phyloP scores from a whole-genome alignment of 2,329 filamentous ascomycete genomes.

The Trichoderma harzianum region DNA sequence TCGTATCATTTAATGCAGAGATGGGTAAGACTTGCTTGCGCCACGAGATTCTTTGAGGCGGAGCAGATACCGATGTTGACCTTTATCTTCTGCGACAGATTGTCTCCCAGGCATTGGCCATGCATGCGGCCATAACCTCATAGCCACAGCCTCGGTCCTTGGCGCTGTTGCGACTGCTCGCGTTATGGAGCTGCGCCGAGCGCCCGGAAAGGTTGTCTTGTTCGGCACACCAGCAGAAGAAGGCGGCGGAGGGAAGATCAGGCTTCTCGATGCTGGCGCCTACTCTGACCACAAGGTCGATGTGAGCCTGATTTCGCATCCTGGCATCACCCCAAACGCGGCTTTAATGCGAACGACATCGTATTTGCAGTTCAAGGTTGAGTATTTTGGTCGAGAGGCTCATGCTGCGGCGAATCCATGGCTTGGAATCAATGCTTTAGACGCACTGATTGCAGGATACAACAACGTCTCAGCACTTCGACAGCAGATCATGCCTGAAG shows the following conservation, averaged over 20 bases:
- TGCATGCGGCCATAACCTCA: constrained; percentile 55
- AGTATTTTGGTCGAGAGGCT: constrained; percentile 51
- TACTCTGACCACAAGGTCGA: constrained; percentile 25
- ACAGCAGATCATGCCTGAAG: constrained; percentile 53
- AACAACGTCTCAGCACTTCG: constrained; percentile 48
- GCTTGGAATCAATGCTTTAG: constrained; percentile 56
- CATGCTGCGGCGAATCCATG: constrained; percentile 55
- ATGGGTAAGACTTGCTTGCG: constrained; percentile 24
- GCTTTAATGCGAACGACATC: constrained; percentile 51
- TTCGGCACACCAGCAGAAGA: constrained; percentile 50
- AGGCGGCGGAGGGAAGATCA: constrained; percentile 46
- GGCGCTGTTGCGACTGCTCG: constrained; percentile 46
- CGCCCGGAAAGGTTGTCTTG: constrained; percentile 44
- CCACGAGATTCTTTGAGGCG: background rate
- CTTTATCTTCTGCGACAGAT: constrained; percentile 30
- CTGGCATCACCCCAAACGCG: constrained; percentile 38
- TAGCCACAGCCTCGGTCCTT: constrained; percentile 46
- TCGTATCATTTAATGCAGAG: constrained; percentile 42
- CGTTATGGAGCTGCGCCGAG: constrained; percentile 37
- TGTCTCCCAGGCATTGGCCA: constrained; percentile 49
- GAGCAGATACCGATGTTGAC: background rate
- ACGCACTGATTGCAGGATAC: constrained; percentile 50
- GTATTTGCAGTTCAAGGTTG: constrained; percentile 46
- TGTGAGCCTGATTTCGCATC: constrained; percentile 26
- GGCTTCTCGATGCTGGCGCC: constrained; percentile 40